phyloP scores from a whole-genome alignment of 2,329 filamentous ascomycete genomes.

The Bipolaris zeicola region DNA sequence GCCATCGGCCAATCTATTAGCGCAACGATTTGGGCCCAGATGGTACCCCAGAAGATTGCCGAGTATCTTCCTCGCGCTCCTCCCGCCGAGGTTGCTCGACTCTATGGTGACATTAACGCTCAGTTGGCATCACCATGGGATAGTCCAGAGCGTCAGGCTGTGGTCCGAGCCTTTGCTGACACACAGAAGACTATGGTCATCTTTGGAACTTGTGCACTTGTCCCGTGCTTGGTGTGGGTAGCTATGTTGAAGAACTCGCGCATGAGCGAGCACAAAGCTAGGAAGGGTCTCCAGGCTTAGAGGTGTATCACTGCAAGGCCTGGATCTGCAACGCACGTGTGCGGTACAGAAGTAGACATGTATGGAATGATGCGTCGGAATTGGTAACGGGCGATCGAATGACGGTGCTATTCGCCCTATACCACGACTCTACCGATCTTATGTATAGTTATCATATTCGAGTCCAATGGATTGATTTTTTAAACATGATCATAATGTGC shows the following conservation, averaged over 20 bases:
- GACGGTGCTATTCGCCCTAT: background rate
- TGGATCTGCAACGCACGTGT: background rate
- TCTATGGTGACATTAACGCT: slow-evolving; percentile 52
- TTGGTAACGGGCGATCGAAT: background rate
- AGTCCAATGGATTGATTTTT: background rate
- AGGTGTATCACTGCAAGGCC: background rate
- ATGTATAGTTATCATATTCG: background rate
- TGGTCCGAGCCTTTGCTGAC: slow-evolving; percentile 39
- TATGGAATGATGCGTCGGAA: background rate
- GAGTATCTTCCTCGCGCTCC: slow-evolving; percentile 24
- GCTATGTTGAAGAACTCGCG: slow-evolving; percentile 28
- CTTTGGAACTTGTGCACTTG: slow-evolving; percentile 34
- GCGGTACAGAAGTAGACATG: background rate
- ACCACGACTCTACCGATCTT: background rate
- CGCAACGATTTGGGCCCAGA: slow-evolving; percentile 66
- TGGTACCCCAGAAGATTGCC: slow-evolving; percentile 51
- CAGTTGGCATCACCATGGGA: slow-evolving; percentile 61
- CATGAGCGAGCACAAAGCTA: slow-evolving; percentile 17
- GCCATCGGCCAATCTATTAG: slow-evolving; percentile 57
- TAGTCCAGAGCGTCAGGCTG: slow-evolving; percentile 51
- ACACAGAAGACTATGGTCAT: slow-evolving; percentile 41
- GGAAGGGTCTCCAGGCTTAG: slow-evolving; percentile 19
- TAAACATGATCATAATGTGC: background rate
- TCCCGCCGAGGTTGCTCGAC: slow-evolving; percentile 6
- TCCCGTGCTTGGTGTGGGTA: slow-evolving; percentile 30